Base-by-base conservation (phyloP, 1,139 yeast species). In the Diutina pseudorugosa region DNA sequence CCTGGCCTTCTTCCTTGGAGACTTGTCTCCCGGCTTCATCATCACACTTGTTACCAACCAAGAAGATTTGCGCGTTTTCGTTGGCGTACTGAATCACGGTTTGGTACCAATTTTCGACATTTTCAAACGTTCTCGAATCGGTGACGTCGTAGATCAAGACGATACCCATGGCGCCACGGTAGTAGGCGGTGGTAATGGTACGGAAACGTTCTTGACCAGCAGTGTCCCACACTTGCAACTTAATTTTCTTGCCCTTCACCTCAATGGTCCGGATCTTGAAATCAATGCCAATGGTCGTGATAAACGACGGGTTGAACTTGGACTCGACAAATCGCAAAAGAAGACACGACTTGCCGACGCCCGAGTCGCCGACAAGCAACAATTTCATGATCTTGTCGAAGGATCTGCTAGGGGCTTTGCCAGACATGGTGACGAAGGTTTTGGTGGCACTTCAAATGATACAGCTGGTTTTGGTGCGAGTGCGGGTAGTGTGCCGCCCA, bases 161-260 rank as follows among this genome's bases (percentile, higher is more conserved):
- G 66, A 94, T 93, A 57, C 98, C 99, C 94, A 90, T 89, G 55
- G 99, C 98, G 54, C 98, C 97, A 69, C 99, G 82, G 73, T 94
- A 93, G 71, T 94, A 93, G 9, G 98, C 97, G 20, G 98, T 90
- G 51, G 98, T 93, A 69, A 93, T 93, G 53, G 98, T 93, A 75
- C 97, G 83, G 77, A 93, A 93, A 62, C 98, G 79, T 70, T 93
- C 98, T 72, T 93, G 98, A 27, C 98, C 98, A 6, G 98, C 98
- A 43, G 98, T 93, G 68, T 93, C 98, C 98, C 98, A 93, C 47
- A 93, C 90, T 69, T 93, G 98, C 64, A 93, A 79, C 72, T 93
- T 93, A 69, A 94, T 87, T 61, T 85, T 84, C 70, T 88, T 87
- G 55, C 96, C 96, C 60, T 91, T 93, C 61, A 93, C 79, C 62